Evolutionary conservation across 2,329 filamentous ascomycete genomes (phyloP).

Genomic region (Zasmidium citrigriseum): DNA sequence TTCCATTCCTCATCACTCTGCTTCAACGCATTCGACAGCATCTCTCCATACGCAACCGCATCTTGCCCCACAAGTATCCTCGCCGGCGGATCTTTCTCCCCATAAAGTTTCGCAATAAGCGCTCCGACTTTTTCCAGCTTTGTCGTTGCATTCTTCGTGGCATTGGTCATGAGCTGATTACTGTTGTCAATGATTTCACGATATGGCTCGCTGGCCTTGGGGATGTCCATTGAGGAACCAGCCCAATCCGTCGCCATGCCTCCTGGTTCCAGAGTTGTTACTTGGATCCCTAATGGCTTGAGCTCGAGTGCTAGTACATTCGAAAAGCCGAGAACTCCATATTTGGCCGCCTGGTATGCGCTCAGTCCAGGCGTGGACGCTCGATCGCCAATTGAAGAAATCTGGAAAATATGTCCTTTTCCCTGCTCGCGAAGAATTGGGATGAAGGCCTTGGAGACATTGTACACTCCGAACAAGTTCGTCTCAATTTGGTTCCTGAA

Average conservation of each 20-base stretch:
- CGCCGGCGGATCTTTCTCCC: slow-evolving; percentile 94
- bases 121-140: neutral
- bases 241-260: neutral
- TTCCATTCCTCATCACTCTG: neutral
- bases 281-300: neutral
- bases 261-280: neutral
- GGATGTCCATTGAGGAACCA: neutral
- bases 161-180: neutral
- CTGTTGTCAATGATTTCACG: neutral
- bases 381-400: neutral
- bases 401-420: neutral
- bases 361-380: neutral
- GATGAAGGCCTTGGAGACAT: neutral
- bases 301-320: neutral
- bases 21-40: neutral
- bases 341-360: neutral
- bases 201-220: neutral
- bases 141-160: neutral
- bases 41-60: neutral
- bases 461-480: neutral
- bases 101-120: slow-evolving; percentile 1
- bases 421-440: neutral
- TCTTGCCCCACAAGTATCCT: slow-evolving; percentile 52
- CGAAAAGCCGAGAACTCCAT: neutral
- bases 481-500: neutral